A percentile compares a stretch with the other conserved stretches of the same genome.
Evolutionary conservation across 306 rosid genomes (phyloP).

Genomic region (Medicago truncatula): MtrunA17r5.0-ANR NC_053045.1:40508001-40508500

Average conservation of each 20-base stretch:
- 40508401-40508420: slow-evolving; percentile 46
- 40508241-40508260: slow-evolving; percentile 48
- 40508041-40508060: slow-evolving; percentile 62
- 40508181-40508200: slow-evolving; percentile 43
- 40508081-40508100: slow-evolving; percentile 52
- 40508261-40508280: background rate
- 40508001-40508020: slow-evolving; percentile 48
- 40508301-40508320: slow-evolving; percentile 76
- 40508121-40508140: slow-evolving; percentile 24
- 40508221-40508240: slow-evolving; percentile 33
- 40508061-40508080: slow-evolving; percentile 64
- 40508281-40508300: slow-evolving; percentile 44
- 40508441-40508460: slow-evolving; percentile 82
- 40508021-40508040: slow-evolving; percentile 71
- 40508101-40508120: background rate
- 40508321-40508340: slow-evolving; percentile 62
- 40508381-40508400: slow-evolving; percentile 77
- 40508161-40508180: slow-evolving; percentile 60
- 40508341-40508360: slow-evolving; percentile 71
- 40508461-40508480: slow-evolving; percentile 87
- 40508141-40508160: slow-evolving; percentile 49
- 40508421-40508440: slow-evolving; percentile 73
- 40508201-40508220: slow-evolving; percentile 38
- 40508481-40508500: slow-evolving; percentile 56
- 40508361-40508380: slow-evolving; percentile 75